These are phyloP conservation scores for Pseudopediastrum boryanum DNA, from an alignment of 139 green algal species.

Conservation along the genomic window DNA sequence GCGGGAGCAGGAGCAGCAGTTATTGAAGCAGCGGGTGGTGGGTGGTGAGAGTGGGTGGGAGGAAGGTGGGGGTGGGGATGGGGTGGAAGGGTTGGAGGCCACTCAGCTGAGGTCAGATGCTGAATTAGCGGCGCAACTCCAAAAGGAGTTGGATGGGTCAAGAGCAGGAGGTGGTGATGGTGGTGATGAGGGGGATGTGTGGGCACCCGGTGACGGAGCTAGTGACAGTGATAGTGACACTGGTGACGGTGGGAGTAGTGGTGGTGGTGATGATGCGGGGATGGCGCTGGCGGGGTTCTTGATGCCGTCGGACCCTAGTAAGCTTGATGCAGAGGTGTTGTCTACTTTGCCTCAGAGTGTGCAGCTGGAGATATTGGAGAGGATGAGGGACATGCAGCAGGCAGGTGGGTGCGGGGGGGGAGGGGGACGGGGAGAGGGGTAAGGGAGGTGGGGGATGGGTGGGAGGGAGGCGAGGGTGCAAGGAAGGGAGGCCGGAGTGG, in stretches of 20 bases:
- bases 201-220: neutral
- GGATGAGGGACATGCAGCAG: conserved; percentile 70
- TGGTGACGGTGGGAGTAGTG: too few species aligned
- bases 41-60: too few species aligned
- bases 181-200: conserved; percentile 1
- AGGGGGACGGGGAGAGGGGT: too few species aligned
- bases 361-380: conserved; percentile 85
- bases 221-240: neutral
- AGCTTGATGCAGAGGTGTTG: conserved; percentile 79
- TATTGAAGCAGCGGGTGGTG: too few species aligned
- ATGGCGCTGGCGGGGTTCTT: conserved; percentile 37
- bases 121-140: too few species aligned
- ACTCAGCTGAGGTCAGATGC: too few species aligned
- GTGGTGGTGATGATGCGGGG: conserved; percentile 8
- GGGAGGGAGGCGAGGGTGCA: too few species aligned
- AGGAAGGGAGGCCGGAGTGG: too few species aligned
- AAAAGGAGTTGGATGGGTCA: too few species aligned
- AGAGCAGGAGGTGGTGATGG: neutral
- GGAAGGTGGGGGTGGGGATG: too few species aligned
- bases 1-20: neutral
- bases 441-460: too few species aligned
- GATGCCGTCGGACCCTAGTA: conserved; percentile 43
- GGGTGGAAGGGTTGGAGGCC: too few species aligned
- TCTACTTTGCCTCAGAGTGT: conserved; percentile 83
- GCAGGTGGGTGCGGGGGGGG: conserved; percentile 38